These are phyloP conservation scores for Pleomassaria siparia DNA, from an alignment of 2,329 filamentous ascomycete species.

Conservation along the genomic window DNA sequence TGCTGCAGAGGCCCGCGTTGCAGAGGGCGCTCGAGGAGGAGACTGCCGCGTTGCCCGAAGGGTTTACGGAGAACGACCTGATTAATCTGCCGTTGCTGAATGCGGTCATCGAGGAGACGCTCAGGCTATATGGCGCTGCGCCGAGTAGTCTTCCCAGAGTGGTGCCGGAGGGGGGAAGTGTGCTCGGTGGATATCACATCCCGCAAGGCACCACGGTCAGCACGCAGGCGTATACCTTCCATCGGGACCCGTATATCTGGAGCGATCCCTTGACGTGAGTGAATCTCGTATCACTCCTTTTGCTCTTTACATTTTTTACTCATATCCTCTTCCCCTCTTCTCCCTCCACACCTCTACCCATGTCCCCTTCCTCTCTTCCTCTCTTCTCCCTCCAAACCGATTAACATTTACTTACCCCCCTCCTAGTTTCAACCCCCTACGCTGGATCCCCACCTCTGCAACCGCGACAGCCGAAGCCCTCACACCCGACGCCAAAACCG, in stretches of 20 bases:
- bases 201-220: slow-evolving; percentile 39
- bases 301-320: too few species aligned
- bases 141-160: slow-evolving; percentile 39
- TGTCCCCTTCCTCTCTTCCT: neutral
- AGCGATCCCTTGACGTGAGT: slow-evolving; percentile 23
- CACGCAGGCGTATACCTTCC: slow-evolving; percentile 44
- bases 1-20: slow-evolving; percentile 25
- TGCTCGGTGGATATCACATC: slow-evolving; percentile 38
- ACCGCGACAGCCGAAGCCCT: slow-evolving; percentile 22
- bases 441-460: slow-evolving; percentile 31
- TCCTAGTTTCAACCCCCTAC: slow-evolving; percentile 36
- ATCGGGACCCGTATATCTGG: slow-evolving; percentile 34
- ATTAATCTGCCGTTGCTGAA: slow-evolving; percentile 35
- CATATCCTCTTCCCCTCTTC: neutral
- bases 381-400: neutral
- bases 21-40: slow-evolving; percentile 24
- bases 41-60: slow-evolving; percentile 16
- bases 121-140: slow-evolving; percentile 41
- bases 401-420: neutral
- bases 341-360: neutral
- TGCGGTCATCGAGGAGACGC: slow-evolving; percentile 43
- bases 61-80: slow-evolving; percentile 25
- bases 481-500: slow-evolving; percentile 46
- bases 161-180: slow-evolving; percentile 37
- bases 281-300: too few species aligned